Evolutionary conservation across 2,329 filamentous ascomycete species (phyloP), one percentile per base, ranked within the genome.

Genomic region (Aspergillus sp.): DNA sequence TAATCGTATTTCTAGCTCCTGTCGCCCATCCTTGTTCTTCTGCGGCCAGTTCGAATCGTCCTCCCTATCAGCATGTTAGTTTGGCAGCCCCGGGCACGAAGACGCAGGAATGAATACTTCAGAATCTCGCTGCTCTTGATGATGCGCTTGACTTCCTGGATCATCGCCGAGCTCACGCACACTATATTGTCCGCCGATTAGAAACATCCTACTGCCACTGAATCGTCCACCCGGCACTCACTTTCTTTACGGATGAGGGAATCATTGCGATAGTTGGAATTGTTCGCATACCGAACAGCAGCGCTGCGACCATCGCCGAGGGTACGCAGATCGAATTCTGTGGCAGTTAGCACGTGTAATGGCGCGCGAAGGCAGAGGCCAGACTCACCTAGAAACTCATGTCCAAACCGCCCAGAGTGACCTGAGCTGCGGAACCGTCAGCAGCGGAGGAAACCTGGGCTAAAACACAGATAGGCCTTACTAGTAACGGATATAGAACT

Each of bases 161-260:
- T 88, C 71, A 98, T 83, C 5, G 93, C 80, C 39, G 91, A 88
- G 80, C 93, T 97, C 62, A 99, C 92, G 70, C 92, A 97, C 95
- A 99, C 93, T 98, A 64, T 57, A 58, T 15, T 30, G 39, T 19
- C 24, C 17, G 15, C 20, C 56, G 30, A 56, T 73, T 53, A 73
- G 66, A 47, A 49, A 51, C 44, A 40, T 30, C 33, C 27, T 41
- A 45, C 42, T 15, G 52, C 56, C 45, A 57, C 54, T 54, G 51
- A 42, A 7, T 17, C 34, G 42, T 27, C 57, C 24, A 48, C 15
- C 3, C 13, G 27, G 34, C 42, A 76, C 92, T 67, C 82, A 97
- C 95, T 99, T 82, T 99, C 95, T 93, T 99, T 99, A 64, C 95
- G 89, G 72, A 99, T 99, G 67, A 99, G 81, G 62, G 93, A 97